phyloP scores from a whole-genome alignment of 257 asterid genomes.

The Handroanthus guayacan region DNA sequence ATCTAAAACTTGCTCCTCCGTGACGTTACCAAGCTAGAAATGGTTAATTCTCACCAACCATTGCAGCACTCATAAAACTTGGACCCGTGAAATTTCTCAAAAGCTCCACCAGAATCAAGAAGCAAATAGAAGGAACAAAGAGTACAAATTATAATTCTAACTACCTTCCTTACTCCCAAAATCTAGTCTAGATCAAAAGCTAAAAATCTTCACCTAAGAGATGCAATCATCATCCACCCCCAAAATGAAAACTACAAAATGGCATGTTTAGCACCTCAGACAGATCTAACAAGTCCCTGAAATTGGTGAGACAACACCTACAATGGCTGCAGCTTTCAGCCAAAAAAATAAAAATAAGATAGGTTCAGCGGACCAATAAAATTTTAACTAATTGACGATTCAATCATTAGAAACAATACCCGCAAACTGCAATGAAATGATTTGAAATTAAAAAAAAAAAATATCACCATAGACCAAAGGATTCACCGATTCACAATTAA shows the following conservation, averaged over 20 bases:
- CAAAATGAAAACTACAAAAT: background rate
- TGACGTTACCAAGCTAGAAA: no score
- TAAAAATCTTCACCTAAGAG: background rate
- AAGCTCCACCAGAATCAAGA: conserved; percentile 1
- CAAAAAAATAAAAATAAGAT: background rate
- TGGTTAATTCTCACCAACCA: background rate
- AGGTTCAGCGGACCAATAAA: conserved; percentile 1
- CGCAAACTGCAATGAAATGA: background rate
- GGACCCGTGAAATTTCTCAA: background rate
- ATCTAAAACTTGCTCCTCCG: background rate
- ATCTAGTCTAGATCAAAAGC: background rate
- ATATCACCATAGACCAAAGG: background rate
- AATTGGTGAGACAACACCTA: background rate
- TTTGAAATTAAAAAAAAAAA: background rate
- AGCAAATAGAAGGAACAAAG: background rate
- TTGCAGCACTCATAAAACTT: no score
- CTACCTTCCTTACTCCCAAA: background rate
- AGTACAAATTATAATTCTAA: background rate
- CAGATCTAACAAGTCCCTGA: conserved; percentile 27
- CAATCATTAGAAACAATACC: conserved; percentile 26
- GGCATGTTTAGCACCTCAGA: background rate
- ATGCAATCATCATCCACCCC: background rate
- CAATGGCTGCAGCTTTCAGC: conserved; percentile 20
- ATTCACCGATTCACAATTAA: background rate
- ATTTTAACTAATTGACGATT: background rate